phyloP scores from a whole-genome alignment of 495 filamentous ascomycete species.

The Xylaria telfairii region DNA sequence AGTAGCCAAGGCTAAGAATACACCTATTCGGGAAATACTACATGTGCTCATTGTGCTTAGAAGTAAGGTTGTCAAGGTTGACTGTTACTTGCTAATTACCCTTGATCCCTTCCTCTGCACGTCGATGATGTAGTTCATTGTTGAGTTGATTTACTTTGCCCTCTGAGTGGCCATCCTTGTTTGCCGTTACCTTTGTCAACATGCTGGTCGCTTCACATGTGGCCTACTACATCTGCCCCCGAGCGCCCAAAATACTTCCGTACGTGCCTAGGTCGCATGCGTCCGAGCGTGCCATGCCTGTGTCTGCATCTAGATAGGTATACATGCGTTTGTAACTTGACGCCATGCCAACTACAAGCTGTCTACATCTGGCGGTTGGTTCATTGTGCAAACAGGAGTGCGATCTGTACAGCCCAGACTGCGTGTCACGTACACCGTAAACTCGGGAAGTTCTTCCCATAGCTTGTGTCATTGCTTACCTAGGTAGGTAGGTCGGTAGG shows the following conservation, averaged over 20 bases:
- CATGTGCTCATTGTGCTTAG: neutral
- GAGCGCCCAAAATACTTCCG: neutral
- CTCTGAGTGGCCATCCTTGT: neutral
- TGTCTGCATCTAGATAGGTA: slow-evolving; percentile 26
- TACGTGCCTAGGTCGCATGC: slow-evolving; percentile 16
- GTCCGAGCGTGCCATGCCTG: slow-evolving; percentile 27
- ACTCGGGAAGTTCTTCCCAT: neutral
- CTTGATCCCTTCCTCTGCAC: neutral
- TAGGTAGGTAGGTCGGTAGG: too few relatives aligned
- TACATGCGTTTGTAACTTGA: slow-evolving; percentile 25
- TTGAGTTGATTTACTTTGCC: neutral
- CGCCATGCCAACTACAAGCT: slow-evolving; percentile 31
- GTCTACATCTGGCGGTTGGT: slow-evolving; percentile 24
- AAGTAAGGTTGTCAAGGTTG: neutral
- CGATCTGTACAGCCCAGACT: slow-evolving; percentile 29
- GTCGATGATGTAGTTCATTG: neutral
- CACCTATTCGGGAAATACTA: neutral
- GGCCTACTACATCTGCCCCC: neutral
- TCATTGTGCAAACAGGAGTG: slow-evolving; percentile 40
- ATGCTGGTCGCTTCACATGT: slow-evolving; percentile 3
- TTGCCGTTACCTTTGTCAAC: neutral
- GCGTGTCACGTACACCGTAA: slow-evolving; percentile 26
- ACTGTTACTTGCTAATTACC: neutral
- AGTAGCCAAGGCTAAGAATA: neutral
- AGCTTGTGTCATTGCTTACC: slow-evolving; percentile 1